These are phyloP conservation scores for Hansenula sp. DNA, from an alignment of 1,139 yeast genomes.

Conservation along the genomic window DNA sequence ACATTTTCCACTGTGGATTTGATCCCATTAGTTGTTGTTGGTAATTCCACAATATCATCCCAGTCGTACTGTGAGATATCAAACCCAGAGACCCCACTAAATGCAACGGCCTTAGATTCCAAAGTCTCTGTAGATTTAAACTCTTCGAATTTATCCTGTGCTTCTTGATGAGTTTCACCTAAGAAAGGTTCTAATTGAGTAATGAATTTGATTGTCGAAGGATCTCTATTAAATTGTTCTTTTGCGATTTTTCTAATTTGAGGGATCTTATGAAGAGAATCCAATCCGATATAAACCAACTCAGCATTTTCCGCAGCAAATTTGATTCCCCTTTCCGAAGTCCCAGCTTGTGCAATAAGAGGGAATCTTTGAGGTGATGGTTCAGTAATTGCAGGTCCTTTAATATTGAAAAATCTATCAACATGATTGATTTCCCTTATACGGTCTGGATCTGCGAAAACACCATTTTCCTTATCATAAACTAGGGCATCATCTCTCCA, in stretches of 20 bases:
- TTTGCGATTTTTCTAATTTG: conserved; percentile 21
- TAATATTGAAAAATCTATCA: conserved; percentile 34
- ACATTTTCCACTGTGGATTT: neutral
- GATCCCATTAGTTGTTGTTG: neutral
- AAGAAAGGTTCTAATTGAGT: conserved; percentile 22
- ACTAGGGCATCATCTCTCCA: conserved; percentile 42
- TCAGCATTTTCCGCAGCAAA: conserved; percentile 43
- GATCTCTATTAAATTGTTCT: conserved; percentile 21
- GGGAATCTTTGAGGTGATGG: conserved; percentile 41
- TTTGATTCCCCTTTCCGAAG: conserved; percentile 36
- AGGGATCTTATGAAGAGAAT: conserved; percentile 15
- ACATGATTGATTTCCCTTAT: conserved; percentile 33
- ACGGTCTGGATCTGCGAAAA: conserved; percentile 33
- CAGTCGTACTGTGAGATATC: neutral
- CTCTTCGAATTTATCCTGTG: conserved; percentile 18
- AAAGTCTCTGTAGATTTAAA: neutral
- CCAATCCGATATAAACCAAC: conserved; percentile 31
- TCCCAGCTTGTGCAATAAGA: conserved; percentile 40
- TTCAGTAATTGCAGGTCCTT: conserved; percentile 35
- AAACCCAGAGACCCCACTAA: neutral
- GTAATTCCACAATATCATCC: no score
- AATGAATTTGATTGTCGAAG: conserved; percentile 25
- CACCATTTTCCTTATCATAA: conserved; percentile 26
- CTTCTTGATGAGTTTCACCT: conserved; percentile 28
- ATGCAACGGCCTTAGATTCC: neutral